Conservation (phyloP, 305 asterid genomes). For the Fraxinus latifolia region DNA sequence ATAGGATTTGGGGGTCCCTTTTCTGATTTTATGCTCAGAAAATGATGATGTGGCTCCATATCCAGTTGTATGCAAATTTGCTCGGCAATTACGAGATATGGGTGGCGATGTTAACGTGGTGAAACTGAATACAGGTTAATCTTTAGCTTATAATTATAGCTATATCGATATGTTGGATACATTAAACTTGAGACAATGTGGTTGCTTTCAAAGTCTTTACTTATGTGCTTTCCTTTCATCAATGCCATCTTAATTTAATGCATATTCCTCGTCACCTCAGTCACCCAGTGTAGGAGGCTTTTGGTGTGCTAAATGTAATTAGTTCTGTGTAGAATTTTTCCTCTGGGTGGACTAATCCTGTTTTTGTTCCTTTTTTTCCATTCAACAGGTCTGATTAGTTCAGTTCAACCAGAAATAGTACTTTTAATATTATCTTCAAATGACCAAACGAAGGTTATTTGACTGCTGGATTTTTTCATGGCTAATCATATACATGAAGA, state of each 20-base stretch:
- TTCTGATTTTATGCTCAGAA: slow-evolving; percentile 71
- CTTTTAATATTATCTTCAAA: neutral
- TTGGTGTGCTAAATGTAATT: neutral
- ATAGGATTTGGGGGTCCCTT: slow-evolving; percentile 75
- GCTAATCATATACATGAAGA: neutral
- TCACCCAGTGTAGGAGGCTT: neutral
- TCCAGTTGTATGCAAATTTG: slow-evolving; percentile 51
- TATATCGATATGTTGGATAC: neutral
- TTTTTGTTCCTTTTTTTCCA: neutral
- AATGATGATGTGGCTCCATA: slow-evolving; percentile 63
- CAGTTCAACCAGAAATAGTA: neutral
- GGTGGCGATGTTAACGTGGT: slow-evolving; percentile 68
- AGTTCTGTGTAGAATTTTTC: neutral
- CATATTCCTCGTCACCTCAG: neutral
- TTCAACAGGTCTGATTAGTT: neutral
- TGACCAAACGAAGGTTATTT: neutral
- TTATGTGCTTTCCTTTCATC: neutral
- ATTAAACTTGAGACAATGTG: neutral
- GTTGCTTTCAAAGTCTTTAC: neutral
- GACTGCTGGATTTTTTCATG: neutral
- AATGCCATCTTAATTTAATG: neutral
- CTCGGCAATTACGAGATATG: slow-evolving; percentile 53
- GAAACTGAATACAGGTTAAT: slow-evolving; percentile 46
- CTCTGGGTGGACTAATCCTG: neutral
- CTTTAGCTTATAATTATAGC: neutral